Base-by-base conservation (phyloP, 2,329 filamentous ascomycete species). In the Phaeomoniella chlamydospora region DNA sequence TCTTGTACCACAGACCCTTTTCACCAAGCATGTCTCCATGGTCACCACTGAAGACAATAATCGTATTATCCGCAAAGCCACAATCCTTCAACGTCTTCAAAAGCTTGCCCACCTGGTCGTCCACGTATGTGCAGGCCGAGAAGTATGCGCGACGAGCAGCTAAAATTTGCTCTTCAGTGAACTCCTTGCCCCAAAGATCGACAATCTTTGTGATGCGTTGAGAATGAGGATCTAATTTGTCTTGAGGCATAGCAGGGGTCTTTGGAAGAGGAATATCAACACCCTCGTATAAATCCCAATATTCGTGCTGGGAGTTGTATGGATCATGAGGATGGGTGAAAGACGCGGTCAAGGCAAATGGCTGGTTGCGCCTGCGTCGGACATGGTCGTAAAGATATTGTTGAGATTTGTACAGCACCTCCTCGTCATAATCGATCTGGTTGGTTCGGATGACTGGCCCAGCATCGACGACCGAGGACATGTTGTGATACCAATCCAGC, bases 1-100 rank as follows among this genome's bases (percentile, higher is more conserved):
- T 94, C 70, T 94, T 94, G 67, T 94, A 74, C 87, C 87, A 94
- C 33, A 94, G 65, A 4, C 82, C 81, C 36, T 85, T 77, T 65
- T 94, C 87, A 40, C 87, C 87, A 5, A 94, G 72, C 87, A 94
- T 94, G 58, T 94, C 87, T 38, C 87, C 87, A 52, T 94, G 87
- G 54, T 94, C 87, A 31, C 87, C 86, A 39, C 80, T 87, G 61
- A 94, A 94, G 45, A 94, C 77, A 49, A 94, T 68, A 48, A 94
- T 86, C 10, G 87, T 94, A 58, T 94, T 75, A 19, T 93, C 76
- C 41, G 78, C 78, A 31, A 94, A 66, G 4, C 77, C 73, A 51
- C 84, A 88, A 40, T 85, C 71, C 55, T 86, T 80, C 13, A 94
- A 65, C 0, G 83, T 79, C 41, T 74, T 67, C 15, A 94, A 65